Conservation (phyloP, 176 grass and related monocot genomes). For the Urochloa ruziziensis region DNA sequence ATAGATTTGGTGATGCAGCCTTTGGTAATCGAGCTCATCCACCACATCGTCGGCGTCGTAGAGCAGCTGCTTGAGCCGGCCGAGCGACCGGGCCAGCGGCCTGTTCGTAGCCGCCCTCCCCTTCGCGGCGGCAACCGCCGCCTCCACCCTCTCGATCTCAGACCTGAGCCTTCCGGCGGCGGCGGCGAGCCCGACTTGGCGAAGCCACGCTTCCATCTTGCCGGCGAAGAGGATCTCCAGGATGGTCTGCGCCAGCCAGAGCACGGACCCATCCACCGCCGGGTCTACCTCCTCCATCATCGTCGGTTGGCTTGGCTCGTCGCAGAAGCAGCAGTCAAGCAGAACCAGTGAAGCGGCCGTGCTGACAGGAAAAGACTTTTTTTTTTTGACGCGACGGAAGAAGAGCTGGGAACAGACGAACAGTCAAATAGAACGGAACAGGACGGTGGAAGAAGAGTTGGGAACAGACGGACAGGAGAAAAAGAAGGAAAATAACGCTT, state of each 20-base stretch:
- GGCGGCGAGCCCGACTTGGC: neutral
- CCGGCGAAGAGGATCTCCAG: neutral
- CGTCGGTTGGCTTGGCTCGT: too few species aligned
- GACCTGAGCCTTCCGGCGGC: neutral
- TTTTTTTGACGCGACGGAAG: too few species aligned
- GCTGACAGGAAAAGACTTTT: too few species aligned
- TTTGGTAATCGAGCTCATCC: slow-evolving; percentile 43
- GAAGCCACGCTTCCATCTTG: neutral
- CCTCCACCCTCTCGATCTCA: neutral
- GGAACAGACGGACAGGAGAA: too few species aligned
- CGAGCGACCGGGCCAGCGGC: neutral
- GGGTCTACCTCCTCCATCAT: too few species aligned
- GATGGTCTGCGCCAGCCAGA: slow-evolving; percentile 13
- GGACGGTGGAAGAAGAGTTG: too few species aligned
- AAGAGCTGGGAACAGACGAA: too few species aligned
- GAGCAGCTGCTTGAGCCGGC: slow-evolving; percentile 10
- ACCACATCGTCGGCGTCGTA: slow-evolving; percentile 32
- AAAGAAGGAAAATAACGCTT: too few species aligned
- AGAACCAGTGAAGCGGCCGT: too few species aligned
- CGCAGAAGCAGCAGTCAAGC: too few species aligned
- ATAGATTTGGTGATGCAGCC: slow-evolving; percentile 14
- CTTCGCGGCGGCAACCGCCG: neutral
- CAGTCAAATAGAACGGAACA: too few species aligned
- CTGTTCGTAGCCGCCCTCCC: neutral
- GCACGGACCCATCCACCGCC: too few species aligned